These are phyloP conservation scores for Chernovozyma aurita DNA, from an alignment of 1,139 yeast species.

Conservation along the genomic window DNA sequence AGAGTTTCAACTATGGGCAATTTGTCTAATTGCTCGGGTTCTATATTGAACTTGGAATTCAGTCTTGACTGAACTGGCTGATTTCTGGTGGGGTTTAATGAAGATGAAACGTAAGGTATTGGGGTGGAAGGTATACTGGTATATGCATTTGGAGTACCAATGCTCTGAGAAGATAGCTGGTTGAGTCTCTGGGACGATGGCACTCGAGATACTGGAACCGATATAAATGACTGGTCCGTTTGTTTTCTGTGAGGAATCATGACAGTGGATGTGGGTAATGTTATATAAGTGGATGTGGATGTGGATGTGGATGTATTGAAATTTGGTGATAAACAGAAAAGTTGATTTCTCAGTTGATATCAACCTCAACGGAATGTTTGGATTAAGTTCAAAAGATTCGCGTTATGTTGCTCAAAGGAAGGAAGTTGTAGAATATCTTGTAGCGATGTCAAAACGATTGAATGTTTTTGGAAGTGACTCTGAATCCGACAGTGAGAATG, in stretches of 20 bases:
- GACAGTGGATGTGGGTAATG: no score
- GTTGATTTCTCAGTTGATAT: no score
- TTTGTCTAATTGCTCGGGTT: slow-evolving; percentile 23
- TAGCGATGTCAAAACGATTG: slow-evolving; percentile 3
- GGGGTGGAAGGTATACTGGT: slow-evolving; percentile 29
- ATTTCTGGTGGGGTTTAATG: slow-evolving; percentile 36
- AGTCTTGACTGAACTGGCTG: slow-evolving; percentile 20
- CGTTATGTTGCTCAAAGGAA: no score
- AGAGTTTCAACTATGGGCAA: slow-evolving; percentile 28
- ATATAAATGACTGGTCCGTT: slow-evolving; percentile 14
- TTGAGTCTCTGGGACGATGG: slow-evolving; percentile 29
- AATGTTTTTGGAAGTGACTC: slow-evolving; percentile 14
- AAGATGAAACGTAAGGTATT: slow-evolving; percentile 29
- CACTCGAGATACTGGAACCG: slow-evolving; percentile 34
- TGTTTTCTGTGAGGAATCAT: slow-evolving; percentile 13
- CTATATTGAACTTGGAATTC: slow-evolving; percentile 16
- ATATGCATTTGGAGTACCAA: slow-evolving; percentile 13
- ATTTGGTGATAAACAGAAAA: no score
- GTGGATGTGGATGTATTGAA: no score
- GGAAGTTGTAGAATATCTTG: no score
- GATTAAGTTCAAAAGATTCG: no score
- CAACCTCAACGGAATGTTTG: no score
- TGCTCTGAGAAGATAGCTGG: slow-evolving; percentile 14
- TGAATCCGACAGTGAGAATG: slow-evolving; percentile 12
- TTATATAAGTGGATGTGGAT: no score